phyloP scores from a whole-genome alignment of 129 eudicot genomes.

The Ambrosia trifida region DNA sequence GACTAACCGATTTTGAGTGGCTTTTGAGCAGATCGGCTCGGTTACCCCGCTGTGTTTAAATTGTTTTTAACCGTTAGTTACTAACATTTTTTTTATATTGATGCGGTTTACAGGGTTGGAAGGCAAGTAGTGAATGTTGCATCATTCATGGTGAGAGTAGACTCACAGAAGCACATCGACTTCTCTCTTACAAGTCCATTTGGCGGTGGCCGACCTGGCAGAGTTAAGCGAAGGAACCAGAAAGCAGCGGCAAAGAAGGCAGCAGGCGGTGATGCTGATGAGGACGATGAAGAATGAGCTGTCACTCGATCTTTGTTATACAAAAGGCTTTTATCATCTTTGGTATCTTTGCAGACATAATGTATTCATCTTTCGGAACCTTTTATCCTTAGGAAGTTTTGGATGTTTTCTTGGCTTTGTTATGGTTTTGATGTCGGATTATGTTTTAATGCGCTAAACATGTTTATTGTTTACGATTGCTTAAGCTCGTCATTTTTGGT shows the following conservation, averaged over 20 bases:
- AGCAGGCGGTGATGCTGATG: slow-evolving; percentile 72
- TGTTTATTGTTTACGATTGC: neutral
- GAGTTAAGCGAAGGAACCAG: slow-evolving; percentile 75
- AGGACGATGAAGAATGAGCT: slow-evolving; percentile 66
- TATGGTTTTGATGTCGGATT: neutral
- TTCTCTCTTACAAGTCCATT: slow-evolving; percentile 78
- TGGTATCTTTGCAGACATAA: neutral
- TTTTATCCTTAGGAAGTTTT: slow-evolving; percentile 10
- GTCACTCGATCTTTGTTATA: neutral
- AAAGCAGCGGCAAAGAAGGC: slow-evolving; percentile 85
- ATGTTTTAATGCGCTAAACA: neutral
- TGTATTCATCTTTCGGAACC: neutral
- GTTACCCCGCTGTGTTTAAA: no score
- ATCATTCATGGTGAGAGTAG: slow-evolving; percentile 70
- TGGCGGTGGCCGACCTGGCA: slow-evolving; percentile 78
- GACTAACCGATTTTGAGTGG: no score
- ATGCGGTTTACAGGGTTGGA: slow-evolving; percentile 52
- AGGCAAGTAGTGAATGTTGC: slow-evolving; percentile 80
- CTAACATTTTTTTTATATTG: no score
- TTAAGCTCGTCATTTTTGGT: neutral
- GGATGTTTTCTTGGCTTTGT: neutral
- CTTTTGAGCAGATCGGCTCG: no score
- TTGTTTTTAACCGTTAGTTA: no score
- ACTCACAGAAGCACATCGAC: slow-evolving; percentile 71
- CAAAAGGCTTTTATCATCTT: neutral